Conservation (phyloP, 2,329 filamentous ascomycete genomes). For the Cercospora berteroae region DNA sequence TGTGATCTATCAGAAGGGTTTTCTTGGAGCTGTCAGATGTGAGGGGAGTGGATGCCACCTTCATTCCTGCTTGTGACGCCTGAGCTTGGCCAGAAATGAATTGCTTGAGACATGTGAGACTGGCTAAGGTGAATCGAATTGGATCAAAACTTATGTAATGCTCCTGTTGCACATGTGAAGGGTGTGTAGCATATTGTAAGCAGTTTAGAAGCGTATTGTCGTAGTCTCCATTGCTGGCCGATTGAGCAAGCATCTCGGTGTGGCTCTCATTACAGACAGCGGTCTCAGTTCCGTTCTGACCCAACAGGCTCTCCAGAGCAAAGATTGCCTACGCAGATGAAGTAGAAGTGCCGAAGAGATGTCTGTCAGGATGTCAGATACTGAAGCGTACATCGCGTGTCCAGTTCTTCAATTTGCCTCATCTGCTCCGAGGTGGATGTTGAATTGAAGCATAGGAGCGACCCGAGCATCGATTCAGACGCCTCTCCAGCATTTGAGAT, state of each 20-base stretch:
- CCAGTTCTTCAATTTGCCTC: background rate
- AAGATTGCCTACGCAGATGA: background rate
- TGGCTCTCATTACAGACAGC: background rate
- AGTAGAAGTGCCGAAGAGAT: background rate
- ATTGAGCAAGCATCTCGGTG: background rate
- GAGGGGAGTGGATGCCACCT: background rate
- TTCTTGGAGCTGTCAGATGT: background rate
- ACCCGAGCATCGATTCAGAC: background rate
- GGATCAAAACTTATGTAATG: background rate
- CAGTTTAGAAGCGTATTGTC: background rate
- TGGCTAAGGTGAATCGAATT: background rate
- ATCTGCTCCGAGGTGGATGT: background rate
- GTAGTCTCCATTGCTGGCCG: background rate
- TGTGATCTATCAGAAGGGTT: background rate
- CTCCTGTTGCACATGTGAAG: background rate
- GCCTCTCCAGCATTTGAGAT: background rate
- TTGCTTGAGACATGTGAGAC: background rate
- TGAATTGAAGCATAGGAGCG: background rate
- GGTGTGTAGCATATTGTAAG: background rate
- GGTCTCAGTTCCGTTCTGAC: background rate
- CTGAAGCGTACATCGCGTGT: background rate
- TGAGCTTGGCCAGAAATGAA: background rate
- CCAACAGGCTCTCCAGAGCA: background rate
- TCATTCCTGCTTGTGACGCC: background rate
- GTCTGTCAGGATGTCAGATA: background rate